Percentiles rank a stretch among this genome's conserved stretches.
Evolutionary conservation across 805 yeast species (phyloP).

Genomic region (Scheffersomyces coipomensis): DNA sequence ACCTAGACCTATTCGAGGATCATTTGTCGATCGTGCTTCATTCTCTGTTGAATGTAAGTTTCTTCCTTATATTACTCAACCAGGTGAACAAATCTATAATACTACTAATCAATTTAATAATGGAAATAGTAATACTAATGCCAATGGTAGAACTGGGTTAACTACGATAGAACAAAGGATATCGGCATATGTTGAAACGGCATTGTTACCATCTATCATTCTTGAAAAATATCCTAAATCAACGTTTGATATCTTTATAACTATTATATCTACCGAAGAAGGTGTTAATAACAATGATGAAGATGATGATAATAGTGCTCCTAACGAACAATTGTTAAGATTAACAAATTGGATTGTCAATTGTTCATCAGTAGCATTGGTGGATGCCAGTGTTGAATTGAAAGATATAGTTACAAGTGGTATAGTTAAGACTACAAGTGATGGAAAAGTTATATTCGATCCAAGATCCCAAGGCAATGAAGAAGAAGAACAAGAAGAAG

Average conservation of each 20-base stretch:
- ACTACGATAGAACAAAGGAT: conserved; percentile 45
- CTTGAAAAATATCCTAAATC: conserved; percentile 85
- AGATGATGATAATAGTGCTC: conserved; percentile 4
- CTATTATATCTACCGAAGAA: conserved; percentile 52
- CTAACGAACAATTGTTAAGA: conserved; percentile 22
- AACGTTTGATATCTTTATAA: conserved; percentile 74
- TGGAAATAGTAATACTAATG: conserved; percentile 10
- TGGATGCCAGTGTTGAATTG: conserved; percentile 82
- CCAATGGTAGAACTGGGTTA: conserved; percentile 30
- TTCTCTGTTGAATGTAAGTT: conserved; percentile 60
- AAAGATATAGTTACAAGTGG: conserved; percentile 75
- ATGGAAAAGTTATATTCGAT: conserved; percentile 15
- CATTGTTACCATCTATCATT: conserved; percentile 52
- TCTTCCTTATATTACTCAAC: conserved; percentile 48
- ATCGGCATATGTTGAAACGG: conserved; percentile 50
- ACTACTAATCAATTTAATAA: conserved; percentile 13
- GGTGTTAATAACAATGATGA: conserved; percentile 17
- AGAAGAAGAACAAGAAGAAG: conserved; percentile 4
- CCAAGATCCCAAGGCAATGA: conserved; percentile 10
- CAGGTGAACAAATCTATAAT: conserved; percentile 28
- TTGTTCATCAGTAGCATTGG: conserved; percentile 68
- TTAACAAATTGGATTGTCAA: conserved; percentile 55
- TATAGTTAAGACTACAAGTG: conserved; percentile 24
- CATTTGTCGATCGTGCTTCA: conserved; percentile 65
- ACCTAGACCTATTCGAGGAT: conserved; percentile 80